Conservation (phyloP, 2,329 filamentous ascomycete species). For the Colletotrichum plurivorum region DNA sequence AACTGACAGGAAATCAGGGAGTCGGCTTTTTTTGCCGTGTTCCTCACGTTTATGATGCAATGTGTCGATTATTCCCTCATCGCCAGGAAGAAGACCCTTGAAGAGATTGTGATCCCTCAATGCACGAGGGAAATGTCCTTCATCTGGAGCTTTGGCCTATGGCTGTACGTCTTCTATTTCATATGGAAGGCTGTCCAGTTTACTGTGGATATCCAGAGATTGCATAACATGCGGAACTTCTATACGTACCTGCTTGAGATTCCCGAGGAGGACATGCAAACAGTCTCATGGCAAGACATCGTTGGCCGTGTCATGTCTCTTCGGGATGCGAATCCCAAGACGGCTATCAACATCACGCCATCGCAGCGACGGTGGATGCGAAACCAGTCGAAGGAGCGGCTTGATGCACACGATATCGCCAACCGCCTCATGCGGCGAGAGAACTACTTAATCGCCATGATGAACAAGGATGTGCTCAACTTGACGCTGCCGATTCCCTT, state of each 20-base stretch:
- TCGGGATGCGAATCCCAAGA: slow-evolving; percentile 88
- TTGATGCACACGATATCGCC: slow-evolving; percentile 97
- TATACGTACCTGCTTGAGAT: slow-evolving; percentile 87
- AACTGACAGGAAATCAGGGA: slow-evolving; percentile 65
- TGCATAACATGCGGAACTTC: slow-evolving; percentile 87
- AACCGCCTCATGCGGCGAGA: slow-evolving; percentile 97
- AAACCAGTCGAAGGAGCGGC: slow-evolving; percentile 90
- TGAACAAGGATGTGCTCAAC: slow-evolving; percentile 96
- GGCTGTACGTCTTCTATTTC: slow-evolving; percentile 89
- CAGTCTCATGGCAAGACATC: slow-evolving; percentile 93
- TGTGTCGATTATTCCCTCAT: slow-evolving; percentile 87
- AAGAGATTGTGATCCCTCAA: slow-evolving; percentile 74
- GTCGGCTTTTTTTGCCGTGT: slow-evolving; percentile 84
- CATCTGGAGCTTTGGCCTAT: slow-evolving; percentile 82
- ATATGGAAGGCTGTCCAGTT: slow-evolving; percentile 84
- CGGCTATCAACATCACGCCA: slow-evolving; percentile 70
- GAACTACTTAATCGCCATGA: slow-evolving; percentile 95
- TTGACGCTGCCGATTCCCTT: slow-evolving; percentile 90
- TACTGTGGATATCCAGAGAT: slow-evolving; percentile 78
- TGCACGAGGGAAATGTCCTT: slow-evolving; percentile 84
- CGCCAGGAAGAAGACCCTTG: slow-evolving; percentile 64
- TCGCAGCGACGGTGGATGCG: slow-evolving; percentile 73
- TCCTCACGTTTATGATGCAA: slow-evolving; percentile 86
- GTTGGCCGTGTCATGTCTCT: slow-evolving; percentile 88
- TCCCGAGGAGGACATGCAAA: slow-evolving; percentile 88